Conservation (phyloP, 164 flowering plant genomes). For the Magnolia officinalis region DNA sequence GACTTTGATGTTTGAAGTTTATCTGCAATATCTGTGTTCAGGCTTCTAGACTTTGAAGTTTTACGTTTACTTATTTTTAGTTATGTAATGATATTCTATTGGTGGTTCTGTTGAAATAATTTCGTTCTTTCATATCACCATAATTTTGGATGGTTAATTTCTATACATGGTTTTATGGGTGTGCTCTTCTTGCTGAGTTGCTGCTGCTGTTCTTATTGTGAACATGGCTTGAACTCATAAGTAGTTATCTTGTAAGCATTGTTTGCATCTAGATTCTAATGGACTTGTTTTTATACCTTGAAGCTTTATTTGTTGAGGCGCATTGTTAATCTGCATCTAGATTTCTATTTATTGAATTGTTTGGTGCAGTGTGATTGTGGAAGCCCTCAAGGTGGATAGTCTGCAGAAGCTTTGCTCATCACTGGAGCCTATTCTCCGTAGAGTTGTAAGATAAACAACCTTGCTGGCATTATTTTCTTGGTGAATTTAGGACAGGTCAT, state of each 20-base stretch:
- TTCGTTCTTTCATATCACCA: neutral
- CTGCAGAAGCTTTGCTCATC: conserved; percentile 95
- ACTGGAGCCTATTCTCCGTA: conserved; percentile 96
- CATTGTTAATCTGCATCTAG: neutral
- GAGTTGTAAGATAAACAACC: conserved; percentile 68
- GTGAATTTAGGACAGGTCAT: neutral
- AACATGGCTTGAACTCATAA: neutral
- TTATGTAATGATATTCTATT: neutral
- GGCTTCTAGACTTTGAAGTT: too few species aligned
- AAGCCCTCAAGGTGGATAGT: conserved; percentile 95
- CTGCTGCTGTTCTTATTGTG: neutral
- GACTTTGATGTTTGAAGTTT: too few species aligned
- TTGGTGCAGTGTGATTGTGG: conserved; percentile 90
- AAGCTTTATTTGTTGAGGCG: neutral
- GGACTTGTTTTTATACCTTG: neutral
- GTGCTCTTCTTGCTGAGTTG: neutral
- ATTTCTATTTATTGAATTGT: conserved; percentile 14
- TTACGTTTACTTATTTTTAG: neutral
- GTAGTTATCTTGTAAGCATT: neutral
- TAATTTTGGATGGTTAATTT: neutral
- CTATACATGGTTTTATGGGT: neutral
- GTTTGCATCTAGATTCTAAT: neutral
- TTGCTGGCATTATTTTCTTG: conserved; percentile 6
- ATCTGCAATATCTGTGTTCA: too few species aligned
- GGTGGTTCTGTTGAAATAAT: neutral